Percentiles rank a stretch among this genome's conserved stretches.
These are phyloP conservation scores for Pholiota microspora DNA, from an alignment of 768 basidiomycete genomes.

Conservation along the genomic window DNA sequence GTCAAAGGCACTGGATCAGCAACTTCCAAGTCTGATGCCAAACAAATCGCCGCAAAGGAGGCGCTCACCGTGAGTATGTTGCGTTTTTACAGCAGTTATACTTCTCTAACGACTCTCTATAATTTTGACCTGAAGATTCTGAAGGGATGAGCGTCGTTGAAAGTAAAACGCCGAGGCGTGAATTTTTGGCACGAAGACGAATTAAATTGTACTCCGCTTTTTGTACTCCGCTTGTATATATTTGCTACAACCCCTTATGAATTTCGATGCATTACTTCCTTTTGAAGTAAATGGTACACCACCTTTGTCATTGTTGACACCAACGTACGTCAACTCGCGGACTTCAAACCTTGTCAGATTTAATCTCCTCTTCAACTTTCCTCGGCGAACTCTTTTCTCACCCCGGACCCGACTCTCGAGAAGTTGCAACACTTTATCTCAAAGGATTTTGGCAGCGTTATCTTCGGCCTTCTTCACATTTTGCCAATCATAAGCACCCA, in stretches of 20 bases:
- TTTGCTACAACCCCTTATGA: slow-evolving; percentile 4
- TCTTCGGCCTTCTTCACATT: background rate
- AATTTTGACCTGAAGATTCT: background rate
- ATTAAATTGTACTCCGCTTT: background rate
- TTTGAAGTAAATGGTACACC: slow-evolving; percentile 20
- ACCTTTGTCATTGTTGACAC: slow-evolving; percentile 11
- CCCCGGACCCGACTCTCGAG: background rate
- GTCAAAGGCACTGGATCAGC: slow-evolving; percentile 47
- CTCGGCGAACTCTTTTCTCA: background rate
- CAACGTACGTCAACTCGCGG: slow-evolving; percentile 7
- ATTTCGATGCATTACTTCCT: slow-evolving; percentile 13
- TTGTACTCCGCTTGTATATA: slow-evolving; percentile 9
- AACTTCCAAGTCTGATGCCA: slow-evolving; percentile 42
- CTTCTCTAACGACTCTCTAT: background rate
- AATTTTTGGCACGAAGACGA: background rate
- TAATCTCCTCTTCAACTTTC: slow-evolving; percentile 12
- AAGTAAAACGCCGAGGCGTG: background rate
- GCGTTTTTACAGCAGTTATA: background rate
- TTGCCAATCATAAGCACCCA: background rate
- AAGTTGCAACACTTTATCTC: background rate
- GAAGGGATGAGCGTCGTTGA: background rate
- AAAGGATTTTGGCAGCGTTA: background rate
- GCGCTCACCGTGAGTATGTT: slow-evolving; percentile 35
- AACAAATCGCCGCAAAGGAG: slow-evolving; percentile 42
- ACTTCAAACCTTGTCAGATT: slow-evolving; percentile 2